Evolutionary conservation across 1,284 basidiomycete genomes (phyloP).

Genomic region (Rhodotorula glutinis): DNA sequence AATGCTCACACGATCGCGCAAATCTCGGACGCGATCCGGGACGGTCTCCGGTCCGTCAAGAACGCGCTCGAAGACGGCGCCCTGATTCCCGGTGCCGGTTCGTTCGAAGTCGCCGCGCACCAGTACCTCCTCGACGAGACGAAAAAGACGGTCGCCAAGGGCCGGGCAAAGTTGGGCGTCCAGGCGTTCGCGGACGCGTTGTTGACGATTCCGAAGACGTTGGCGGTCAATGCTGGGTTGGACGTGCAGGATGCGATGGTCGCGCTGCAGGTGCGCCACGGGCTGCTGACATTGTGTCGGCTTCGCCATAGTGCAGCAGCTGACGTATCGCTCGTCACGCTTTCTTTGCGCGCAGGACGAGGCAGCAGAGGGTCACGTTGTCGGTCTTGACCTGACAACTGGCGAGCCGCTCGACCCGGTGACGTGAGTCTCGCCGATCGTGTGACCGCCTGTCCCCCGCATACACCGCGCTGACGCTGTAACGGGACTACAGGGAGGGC

Average conservation of each 20-base stretch:
- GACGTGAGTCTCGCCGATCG: constrained; percentile 48
- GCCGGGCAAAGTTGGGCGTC: constrained; percentile 95
- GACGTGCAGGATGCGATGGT: constrained; percentile 97
- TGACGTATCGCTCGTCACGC: constrained; percentile 14
- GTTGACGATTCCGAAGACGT: constrained; percentile 91
- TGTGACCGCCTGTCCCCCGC: too few relatives aligned
- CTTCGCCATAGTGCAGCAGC: not conserved
- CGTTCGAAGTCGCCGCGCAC: constrained; percentile 94
- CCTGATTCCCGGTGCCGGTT: constrained; percentile 90
- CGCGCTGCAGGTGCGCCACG: constrained; percentile 66
- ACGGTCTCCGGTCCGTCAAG: constrained; percentile 93
- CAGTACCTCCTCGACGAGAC: constrained; percentile 68
- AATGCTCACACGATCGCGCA: constrained; percentile 95
- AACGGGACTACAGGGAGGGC: constrained; percentile 57
- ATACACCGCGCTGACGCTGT: not conserved
- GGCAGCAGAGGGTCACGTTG: constrained; percentile 80
- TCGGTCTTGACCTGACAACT: constrained; percentile 86
- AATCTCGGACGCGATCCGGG: constrained; percentile 94
- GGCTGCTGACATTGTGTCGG: not conserved
- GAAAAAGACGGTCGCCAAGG: constrained; percentile 80
- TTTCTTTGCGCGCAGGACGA: constrained; percentile 65
- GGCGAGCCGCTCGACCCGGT: constrained; percentile 97
- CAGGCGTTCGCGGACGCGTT: constrained; percentile 96
- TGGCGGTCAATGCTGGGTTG: constrained; percentile 93
- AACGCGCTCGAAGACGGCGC: constrained; percentile 90